Evolutionary conservation across 768 basidiomycete genomes (phyloP).

Genomic region (Amanita phalloides): DNA sequence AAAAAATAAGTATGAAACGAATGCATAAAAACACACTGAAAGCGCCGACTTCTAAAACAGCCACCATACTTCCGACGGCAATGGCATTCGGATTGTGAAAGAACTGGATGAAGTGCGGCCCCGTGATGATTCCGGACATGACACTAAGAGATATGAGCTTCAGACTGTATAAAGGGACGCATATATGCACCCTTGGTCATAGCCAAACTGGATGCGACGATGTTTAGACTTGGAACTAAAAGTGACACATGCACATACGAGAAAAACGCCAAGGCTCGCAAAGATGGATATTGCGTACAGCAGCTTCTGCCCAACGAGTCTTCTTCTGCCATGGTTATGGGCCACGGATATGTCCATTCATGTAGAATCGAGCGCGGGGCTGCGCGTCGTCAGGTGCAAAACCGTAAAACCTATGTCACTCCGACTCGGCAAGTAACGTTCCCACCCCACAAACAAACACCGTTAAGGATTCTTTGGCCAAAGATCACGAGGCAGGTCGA

Average conservation of each 20-base stretch:
- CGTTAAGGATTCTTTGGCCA: too few relatives aligned
- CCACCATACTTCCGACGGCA: constrained; percentile 78
- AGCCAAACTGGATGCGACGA: constrained; percentile 43
- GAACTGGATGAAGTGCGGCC: constrained; percentile 65
- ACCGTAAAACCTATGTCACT: too few relatives aligned
- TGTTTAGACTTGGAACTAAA: constrained; percentile 7
- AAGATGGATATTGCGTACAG: constrained; percentile 67
- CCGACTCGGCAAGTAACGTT: background rate
- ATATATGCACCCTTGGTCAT: constrained; percentile 59
- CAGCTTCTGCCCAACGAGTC: constrained; percentile 59
- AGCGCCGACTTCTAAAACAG: constrained; percentile 83
- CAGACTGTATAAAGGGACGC: constrained; percentile 2
- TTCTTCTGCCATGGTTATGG: constrained; percentile 26
- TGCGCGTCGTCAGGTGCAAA: too few relatives aligned
- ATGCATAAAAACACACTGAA: constrained; percentile 38
- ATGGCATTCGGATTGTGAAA: constrained; percentile 62
- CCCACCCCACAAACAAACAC: background rate
- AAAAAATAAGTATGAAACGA: background rate
- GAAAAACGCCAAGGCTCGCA: constrained; percentile 67
- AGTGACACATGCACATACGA: constrained; percentile 33
- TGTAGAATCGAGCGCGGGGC: background rate
- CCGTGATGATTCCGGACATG: constrained; percentile 81
- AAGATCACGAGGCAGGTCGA: too few relatives aligned
- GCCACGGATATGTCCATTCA: constrained; percentile 17
- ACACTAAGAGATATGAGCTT: constrained; percentile 27